Base-by-base conservation (phyloP, 78 protist species). In the Speleostelium caveatum region DNA sequence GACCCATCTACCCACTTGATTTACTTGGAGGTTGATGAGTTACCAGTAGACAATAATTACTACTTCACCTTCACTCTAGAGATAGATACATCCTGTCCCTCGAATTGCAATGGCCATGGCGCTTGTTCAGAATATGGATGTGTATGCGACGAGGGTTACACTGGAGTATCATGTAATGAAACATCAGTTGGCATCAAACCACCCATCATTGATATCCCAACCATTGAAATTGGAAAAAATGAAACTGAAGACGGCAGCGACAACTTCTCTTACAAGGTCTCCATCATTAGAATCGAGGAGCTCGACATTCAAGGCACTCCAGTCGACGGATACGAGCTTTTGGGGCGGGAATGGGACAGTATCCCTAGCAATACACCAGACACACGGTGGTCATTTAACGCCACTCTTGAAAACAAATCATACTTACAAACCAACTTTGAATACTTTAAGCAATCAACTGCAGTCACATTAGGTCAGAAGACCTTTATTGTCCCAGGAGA, bases 131-230 rank as follows among this genome's bases (percentile, higher is more conserved):
- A 19, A 35, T 17, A 5, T 35, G 73, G 73, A n/a, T 65, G 73
- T 38, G 73, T 65, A 22, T 65, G 73, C 36, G n/a, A 65, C 2
- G 14, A 38, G 1, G 51, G 51, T 22, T 38, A n/a, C 30, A 36
- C 53, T 5, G 73, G 73, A 36, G 8, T 65, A n/a, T 36, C 73
- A 22, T 65, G 73, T 65, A 65, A 65, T 65, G 73, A 65, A 36
- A 65, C 73, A 35, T 10, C 32, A 1, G 32, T n/a, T 19, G 73
- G 22, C 19, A 65, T 65, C 36, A 24, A 65, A 2, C 73, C 73
- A 65, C 12, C 28, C 0, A n/a, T 35, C n/a, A 19, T 2, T 19
- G 53, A 65, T 65, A n/a, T 65, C 3, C 73, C 73, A 65, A 36
- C 73, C 21, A 65, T 65, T 38, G 55, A 38, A 35, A 12, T 65